Evolutionary conservation across 1,284 basidiomycete species (phyloP).

Genomic region (Boletus smithii): DNA sequence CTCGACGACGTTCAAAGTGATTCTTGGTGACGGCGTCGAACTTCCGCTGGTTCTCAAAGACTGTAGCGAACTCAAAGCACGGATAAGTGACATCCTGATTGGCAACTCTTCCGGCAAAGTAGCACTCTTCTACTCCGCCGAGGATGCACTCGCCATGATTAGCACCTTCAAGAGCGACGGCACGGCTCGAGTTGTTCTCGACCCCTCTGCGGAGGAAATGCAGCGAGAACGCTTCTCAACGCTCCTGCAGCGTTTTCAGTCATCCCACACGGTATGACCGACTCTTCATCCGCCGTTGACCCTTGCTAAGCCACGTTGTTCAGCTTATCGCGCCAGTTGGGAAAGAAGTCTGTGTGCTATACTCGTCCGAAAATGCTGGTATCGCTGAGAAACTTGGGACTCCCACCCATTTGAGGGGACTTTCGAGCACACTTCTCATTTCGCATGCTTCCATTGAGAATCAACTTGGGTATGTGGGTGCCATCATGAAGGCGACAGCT

Average conservation of each 20-base stretch:
- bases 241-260: conserved; percentile 45
- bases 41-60: conserved; percentile 43
- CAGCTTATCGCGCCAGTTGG: conserved; percentile 55
- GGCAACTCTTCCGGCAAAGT: conserved; percentile 40
- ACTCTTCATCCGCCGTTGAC: conserved; percentile 7
- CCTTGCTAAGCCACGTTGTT: conserved; percentile 6
- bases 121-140: conserved; percentile 52
- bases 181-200: conserved; percentile 43
- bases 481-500: conserved; percentile 27
- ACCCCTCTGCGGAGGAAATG: conserved; percentile 36
- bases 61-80: conserved; percentile 26
- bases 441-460: conserved; percentile 36
- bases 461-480: conserved; percentile 34
- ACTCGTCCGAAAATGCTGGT: conserved; percentile 44
- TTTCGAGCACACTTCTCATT: conserved; percentile 34
- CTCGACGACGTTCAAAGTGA: conserved; percentile 30
- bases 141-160: conserved; percentile 44
- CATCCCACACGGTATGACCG: conserved; percentile 48
- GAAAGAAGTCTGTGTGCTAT: conserved; percentile 48
- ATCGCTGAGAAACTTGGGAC: conserved; percentile 43
- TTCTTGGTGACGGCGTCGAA: conserved; percentile 27
- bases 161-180: conserved; percentile 49
- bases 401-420: conserved; percentile 33
- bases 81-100: conserved; percentile 37
- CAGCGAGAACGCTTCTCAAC: conserved; percentile 43